Conservation (phyloP, 2,329 filamentous ascomycete species). For the Aspergillus spinulosporus region DNA sequence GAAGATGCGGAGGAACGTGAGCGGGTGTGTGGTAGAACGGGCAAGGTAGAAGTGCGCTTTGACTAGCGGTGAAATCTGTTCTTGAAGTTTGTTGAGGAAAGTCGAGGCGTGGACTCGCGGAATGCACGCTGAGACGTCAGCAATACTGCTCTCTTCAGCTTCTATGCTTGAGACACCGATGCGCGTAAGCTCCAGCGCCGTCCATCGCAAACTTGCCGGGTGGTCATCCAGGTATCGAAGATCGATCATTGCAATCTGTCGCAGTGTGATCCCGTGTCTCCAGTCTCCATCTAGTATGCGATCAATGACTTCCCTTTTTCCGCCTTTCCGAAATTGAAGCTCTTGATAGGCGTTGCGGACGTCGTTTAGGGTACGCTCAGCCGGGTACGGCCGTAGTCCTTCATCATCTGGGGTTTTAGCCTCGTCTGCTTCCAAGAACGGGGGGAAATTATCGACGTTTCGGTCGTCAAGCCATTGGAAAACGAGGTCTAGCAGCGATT, state of each 20-base stretch:
- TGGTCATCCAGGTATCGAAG: slow-evolving; percentile 56
- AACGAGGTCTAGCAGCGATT: slow-evolving; percentile 69
- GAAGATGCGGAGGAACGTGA: slow-evolving; percentile 75
- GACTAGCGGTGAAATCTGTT: slow-evolving; percentile 72
- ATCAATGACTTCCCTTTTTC: slow-evolving; percentile 56
- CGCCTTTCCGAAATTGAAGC: slow-evolving; percentile 57
- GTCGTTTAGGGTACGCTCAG: slow-evolving; percentile 64
- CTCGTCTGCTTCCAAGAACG: slow-evolving; percentile 57
- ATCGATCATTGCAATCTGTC: slow-evolving; percentile 57
- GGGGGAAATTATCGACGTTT: slow-evolving; percentile 61
- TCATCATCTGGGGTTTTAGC: slow-evolving; percentile 56
- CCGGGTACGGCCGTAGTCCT: slow-evolving; percentile 66
- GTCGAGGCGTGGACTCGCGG: slow-evolving; percentile 78
- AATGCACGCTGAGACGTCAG: slow-evolving; percentile 43
- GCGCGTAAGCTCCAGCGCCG: slow-evolving; percentile 50
- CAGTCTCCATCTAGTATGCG: slow-evolving; percentile 59
- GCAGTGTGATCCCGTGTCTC: slow-evolving; percentile 56
- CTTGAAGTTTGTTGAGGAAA: slow-evolving; percentile 74
- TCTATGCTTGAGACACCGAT: slow-evolving; percentile 22
- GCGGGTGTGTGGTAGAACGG: slow-evolving; percentile 62
- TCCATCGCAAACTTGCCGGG: slow-evolving; percentile 54
- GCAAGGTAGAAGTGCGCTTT: slow-evolving; percentile 83
- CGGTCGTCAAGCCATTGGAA: slow-evolving; percentile 74
- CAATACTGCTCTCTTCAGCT: slow-evolving; percentile 19
- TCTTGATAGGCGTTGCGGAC: slow-evolving; percentile 66